Evolutionary conservation across 768 basidiomycete species (phyloP).

Genomic region (Mycena polygramma): DNA sequence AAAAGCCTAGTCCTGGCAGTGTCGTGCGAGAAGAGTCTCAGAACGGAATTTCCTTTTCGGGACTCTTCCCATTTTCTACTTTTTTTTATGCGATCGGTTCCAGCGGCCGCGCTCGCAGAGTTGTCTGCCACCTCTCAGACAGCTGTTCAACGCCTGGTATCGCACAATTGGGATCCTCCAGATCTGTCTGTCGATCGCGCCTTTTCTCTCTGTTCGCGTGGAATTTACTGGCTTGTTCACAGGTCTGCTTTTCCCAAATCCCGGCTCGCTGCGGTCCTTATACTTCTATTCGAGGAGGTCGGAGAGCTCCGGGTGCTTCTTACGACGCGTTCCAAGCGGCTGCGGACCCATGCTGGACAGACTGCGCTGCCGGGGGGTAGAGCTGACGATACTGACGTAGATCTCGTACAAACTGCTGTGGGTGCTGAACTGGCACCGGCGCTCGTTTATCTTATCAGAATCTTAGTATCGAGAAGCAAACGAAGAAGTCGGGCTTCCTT

Average conservation of each 20-base stretch:
- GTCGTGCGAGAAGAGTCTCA: too few relatives aligned
- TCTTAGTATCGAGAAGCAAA: constrained; percentile 83
- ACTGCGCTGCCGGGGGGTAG: constrained; percentile 90
- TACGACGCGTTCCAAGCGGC: constrained; percentile 85
- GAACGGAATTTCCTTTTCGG: too few relatives aligned
- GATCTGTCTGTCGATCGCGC: constrained; percentile 66
- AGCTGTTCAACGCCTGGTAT: constrained; percentile 13
- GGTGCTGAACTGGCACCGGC: constrained; percentile 44
- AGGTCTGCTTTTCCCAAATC: constrained; percentile 50
- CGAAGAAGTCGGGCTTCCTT: constrained; percentile 85
- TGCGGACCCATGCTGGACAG: constrained; percentile 84
- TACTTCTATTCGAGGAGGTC: constrained; percentile 81
- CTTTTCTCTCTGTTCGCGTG: constrained; percentile 25
- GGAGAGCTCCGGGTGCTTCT: constrained; percentile 81
- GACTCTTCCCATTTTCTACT: too few relatives aligned
- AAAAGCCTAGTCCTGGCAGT: too few relatives aligned
- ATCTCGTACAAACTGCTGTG: constrained; percentile 82
- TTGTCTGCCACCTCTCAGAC: constrained; percentile 14
- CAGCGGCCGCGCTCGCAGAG: constrained; percentile 8
- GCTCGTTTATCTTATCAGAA: constrained; percentile 5
- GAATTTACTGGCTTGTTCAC: constrained; percentile 31
- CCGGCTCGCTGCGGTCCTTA: constrained; percentile 82
- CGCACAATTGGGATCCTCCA: constrained; percentile 48
- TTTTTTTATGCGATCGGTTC: constrained; percentile 4
- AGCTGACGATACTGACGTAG: constrained; percentile 73